Base-by-base conservation (phyloP, 306 rosid species). In the Malus orientalis region DNA sequence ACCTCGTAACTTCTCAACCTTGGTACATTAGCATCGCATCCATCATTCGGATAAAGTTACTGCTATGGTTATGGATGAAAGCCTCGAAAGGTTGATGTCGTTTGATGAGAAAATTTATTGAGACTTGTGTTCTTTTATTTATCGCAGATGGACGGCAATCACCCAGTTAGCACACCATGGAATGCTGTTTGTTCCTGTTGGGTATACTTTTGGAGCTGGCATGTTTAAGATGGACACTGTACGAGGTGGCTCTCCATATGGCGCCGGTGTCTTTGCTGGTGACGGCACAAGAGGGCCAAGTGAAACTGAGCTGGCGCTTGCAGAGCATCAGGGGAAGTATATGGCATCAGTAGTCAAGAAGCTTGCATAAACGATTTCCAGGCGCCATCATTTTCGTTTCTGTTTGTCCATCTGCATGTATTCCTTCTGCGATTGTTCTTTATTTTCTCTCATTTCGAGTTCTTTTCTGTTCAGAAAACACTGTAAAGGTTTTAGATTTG, bases 91-190 rank as follows among this genome's bases (percentile, higher is more conserved):
- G 69, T 27, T 63, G 20, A 62, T 30, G 10, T 30, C 18, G 8
- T 16, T 32, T 32, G 42, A 9, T 27, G 12, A 13, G 47, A 76
- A 4, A 33, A 2, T 44, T 1, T 44, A n/a, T 49, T 19, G 18
- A 65, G 70, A 72, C 29, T 47, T 71, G 4, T 59, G 61, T 80
- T 73, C 67, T 75, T 73, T 30, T 47, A 63, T 57, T 67, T 76
- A 71, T 81, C 74, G 85, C 96, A 95, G 99, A 71, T 95, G 99
- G 99, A 90, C 99, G 1, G 99, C 99, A 27, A 92, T 95, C 84
- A 92, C 93, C 23, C 99, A 95, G 79, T 81, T 95, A 68, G 92
- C 91, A 51, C 97, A 95, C 82, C 99, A 95, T 67, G 99, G 99
- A 78, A 95, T 95, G 99, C 69, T 92, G 74, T 95, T 85, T 82